Evolutionary conservation across 1,139 yeast species (phyloP), one percentile per base, ranked within the genome.

Genomic region (Pichia sp.): DNA sequence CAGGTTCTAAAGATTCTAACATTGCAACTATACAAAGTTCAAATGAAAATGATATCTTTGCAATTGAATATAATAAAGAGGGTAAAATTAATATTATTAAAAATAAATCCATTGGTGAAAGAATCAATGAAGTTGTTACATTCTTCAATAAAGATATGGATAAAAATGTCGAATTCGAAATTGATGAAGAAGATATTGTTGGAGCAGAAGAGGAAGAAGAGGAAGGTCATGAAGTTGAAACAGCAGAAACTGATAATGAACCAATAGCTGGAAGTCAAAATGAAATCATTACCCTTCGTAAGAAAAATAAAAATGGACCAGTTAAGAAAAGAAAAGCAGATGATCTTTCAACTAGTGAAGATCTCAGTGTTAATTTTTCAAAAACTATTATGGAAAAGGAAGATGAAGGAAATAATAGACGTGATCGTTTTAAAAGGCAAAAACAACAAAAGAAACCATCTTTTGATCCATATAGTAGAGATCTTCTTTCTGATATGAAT

Each of bases 261-360:
- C 26, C 43, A 22, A 3, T 6, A 33, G 20, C 42, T 24, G 25
- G 41, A 2, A 66, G 68, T 42, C 64, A 67, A n/a, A 71, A 78
- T 47, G 87, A 82, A 47, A 68, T 82, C 23, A 67, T 82, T 32
- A 73, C 81, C 0, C 64, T 82, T 49, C 72, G 76, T 32, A 67
- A 67, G 51, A 56, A 47, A 46, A 55, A 32, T 30, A 38, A 49
- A 45, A 39, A 28, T 32, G 53, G 39, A 41, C 50, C 49, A 45
- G 51, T 45, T 27, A 51, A 45, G 26, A 51, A 35, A 41, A 43
- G 43, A 42, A 47, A 22, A 38, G 47, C 55, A 55, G 34, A 55
- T 10, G 50, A 45, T 25, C 24, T 43, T 29, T 46, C 37, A 35
- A 45, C 50, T 3, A 25, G 26, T 32, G 35, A 22, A 6, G 57